Percentiles rank a stretch among this genome's conserved stretches.
These are phyloP conservation scores for Mucuna pruriens DNA, from an alignment of 306 rosid species.

Conservation along the genomic window DNA sequence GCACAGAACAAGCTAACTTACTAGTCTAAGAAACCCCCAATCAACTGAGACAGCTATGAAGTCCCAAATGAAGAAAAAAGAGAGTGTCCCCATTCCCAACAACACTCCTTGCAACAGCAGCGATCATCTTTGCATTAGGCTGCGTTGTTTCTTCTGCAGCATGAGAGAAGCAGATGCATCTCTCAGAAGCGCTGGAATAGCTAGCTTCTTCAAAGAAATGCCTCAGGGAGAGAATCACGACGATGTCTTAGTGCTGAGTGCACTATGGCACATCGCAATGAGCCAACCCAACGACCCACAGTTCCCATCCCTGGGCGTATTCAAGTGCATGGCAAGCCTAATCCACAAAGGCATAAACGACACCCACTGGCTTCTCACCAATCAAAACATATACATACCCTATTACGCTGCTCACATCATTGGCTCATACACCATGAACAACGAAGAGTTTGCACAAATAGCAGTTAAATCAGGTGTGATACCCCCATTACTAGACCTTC, in stretches of 20 bases:
- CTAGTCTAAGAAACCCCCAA: constrained; percentile 1
- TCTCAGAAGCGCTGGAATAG: constrained; percentile 45
- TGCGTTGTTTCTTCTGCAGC: constrained; percentile 74
- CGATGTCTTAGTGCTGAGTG: constrained; percentile 60
- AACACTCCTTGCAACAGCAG: constrained; percentile 27
- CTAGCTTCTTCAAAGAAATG: constrained; percentile 54
- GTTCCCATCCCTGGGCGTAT: constrained; percentile 76
- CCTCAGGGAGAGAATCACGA: constrained; percentile 52
- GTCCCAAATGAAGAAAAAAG: constrained; percentile 42
- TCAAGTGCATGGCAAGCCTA: constrained; percentile 75
- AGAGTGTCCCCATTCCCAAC: constrained; percentile 13
- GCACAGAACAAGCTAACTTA: constrained; percentile 29
- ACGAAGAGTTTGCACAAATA: constrained; percentile 59
- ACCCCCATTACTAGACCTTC: constrained; percentile 66
- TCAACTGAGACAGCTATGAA: constrained; percentile 40
- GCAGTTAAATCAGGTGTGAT: constrained; percentile 74
- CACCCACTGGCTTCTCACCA: constrained; percentile 56
- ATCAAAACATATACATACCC: constrained; percentile 79
- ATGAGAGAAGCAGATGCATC: constrained; percentile 59
- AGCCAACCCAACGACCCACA: constrained; percentile 70
- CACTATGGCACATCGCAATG: constrained; percentile 78
- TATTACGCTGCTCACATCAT: constrained; percentile 87
- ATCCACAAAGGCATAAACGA: constrained; percentile 55
- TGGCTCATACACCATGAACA: constrained; percentile 85
- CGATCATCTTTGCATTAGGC: constrained; percentile 34